These are phyloP conservation scores for Multifurca ochricompacta DNA, from an alignment of 768 basidiomycete species.

Conservation along the genomic window DNA sequence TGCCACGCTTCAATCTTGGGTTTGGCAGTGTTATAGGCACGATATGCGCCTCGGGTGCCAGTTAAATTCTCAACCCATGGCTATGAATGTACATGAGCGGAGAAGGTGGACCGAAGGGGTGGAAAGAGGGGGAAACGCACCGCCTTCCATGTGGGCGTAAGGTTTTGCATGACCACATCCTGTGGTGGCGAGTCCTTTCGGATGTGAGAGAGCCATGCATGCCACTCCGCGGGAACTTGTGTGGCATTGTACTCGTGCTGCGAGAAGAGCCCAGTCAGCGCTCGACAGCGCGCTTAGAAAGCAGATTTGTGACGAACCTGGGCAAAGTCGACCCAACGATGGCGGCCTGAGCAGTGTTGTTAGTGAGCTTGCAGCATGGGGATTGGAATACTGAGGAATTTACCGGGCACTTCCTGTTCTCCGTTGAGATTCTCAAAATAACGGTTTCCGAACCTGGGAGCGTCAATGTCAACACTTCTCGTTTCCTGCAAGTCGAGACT, in stretches of 20 bases:
- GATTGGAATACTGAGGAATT: constrained; percentile 19
- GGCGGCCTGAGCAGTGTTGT: constrained; percentile 54
- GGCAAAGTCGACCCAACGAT: constrained; percentile 92
- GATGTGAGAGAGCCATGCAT: constrained; percentile 90
- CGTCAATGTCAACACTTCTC: constrained; percentile 8
- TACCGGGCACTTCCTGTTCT: constrained; percentile 84
- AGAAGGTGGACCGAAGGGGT: background rate
- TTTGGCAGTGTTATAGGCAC: constrained; percentile 76
- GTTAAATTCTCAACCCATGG: constrained; percentile 85
- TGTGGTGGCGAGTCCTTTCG: constrained; percentile 72
- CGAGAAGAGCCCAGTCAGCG: background rate
- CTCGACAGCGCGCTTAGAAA: background rate
- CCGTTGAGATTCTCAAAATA: constrained; percentile 90
- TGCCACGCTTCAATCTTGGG: constrained; percentile 84
- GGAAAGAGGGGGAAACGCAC: constrained; percentile 50
- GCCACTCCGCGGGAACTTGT: constrained; percentile 95
- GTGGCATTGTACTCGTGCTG: constrained; percentile 85
- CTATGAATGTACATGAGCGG: constrained; percentile 32
- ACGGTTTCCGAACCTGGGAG: constrained; percentile 77
- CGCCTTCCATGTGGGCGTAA: constrained; percentile 73
- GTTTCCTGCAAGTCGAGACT: background rate
- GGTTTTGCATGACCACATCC: constrained; percentile 62
- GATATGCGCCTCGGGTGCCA: constrained; percentile 87
- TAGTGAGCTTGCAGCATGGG: background rate
- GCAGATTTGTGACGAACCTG: constrained; percentile 44